Evolutionary conservation across 2,329 filamentous ascomycete species (phyloP).

Genomic region (Fusarium sp.): DNA sequence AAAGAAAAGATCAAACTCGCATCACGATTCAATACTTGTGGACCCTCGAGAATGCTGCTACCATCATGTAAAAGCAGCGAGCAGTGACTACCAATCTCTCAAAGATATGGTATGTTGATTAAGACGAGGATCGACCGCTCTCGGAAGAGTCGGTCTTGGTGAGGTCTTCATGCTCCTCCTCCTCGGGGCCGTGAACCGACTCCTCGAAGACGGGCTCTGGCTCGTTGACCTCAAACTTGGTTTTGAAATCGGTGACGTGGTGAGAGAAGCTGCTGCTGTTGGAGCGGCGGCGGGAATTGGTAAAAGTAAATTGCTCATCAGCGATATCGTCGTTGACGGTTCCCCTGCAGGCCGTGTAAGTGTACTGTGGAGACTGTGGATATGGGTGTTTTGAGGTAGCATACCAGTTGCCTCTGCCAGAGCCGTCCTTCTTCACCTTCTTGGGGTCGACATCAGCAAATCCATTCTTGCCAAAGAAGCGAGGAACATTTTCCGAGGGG

Average conservation of each 20-base stretch:
- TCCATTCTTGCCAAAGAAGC: constrained; percentile 93
- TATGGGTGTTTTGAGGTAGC: constrained; percentile 49
- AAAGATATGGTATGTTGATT: constrained; percentile 57
- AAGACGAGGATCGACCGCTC: constrained; percentile 69
- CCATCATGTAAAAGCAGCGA: constrained; percentile 51
- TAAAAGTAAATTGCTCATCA: constrained; percentile 86
- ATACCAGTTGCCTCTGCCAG: constrained; percentile 94
- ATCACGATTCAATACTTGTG: constrained; percentile 40
- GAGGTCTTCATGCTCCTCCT: constrained; percentile 68
- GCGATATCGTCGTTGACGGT: constrained; percentile 85
- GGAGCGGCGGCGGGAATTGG: constrained; percentile 90
- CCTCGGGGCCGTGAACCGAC: constrained; percentile 78
- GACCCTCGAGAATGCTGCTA: constrained; percentile 36
- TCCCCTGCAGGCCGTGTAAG: constrained; percentile 73
- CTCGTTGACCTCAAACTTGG: constrained; percentile 95
- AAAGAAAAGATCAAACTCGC: constrained; percentile 38
- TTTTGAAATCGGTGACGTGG: constrained; percentile 85
- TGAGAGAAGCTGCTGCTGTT: constrained; percentile 86
- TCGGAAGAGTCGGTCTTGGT: constrained; percentile 72
- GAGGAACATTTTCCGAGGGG: constrained; percentile 82
- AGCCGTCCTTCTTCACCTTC: constrained; percentile 97
- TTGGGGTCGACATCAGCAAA: constrained; percentile 86
- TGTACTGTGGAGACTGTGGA: constrained; percentile 1
- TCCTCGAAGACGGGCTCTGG: constrained; percentile 94
- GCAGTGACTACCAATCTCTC: constrained; percentile 43